A percentile compares a stretch with the other conserved stretches of the same genome.
Evolutionary conservation across 2,329 filamentous ascomycete genomes (phyloP).

Genomic region (Pseudopithomyces maydicus): DNA sequence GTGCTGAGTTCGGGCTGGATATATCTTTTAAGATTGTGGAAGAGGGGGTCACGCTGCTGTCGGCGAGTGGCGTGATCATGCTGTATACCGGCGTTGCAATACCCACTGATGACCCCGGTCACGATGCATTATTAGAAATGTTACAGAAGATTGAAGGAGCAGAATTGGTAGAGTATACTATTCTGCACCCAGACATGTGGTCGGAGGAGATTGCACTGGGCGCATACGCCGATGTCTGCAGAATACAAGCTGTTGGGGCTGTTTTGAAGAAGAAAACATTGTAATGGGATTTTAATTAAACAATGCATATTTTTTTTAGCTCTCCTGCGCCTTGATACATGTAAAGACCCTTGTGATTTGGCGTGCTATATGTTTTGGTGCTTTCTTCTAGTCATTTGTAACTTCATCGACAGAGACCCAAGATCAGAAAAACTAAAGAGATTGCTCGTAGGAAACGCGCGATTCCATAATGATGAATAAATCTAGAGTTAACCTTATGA

Average conservation of each 20-base stretch:
- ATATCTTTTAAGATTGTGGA: slow-evolving; percentile 26
- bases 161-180: slow-evolving; percentile 22
- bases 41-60: slow-evolving; percentile 24
- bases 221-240: slow-evolving; percentile 28
- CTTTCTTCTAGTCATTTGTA: too few relatives aligned
- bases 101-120: slow-evolving; percentile 17
- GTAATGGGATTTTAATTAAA: too few relatives aligned
- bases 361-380: too few relatives aligned
- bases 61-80: slow-evolving; percentile 20
- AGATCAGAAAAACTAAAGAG: too few relatives aligned
- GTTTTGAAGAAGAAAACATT: slow-evolving; percentile 12
- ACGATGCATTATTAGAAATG: slow-evolving; percentile 24
- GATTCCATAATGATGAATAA: too few relatives aligned
- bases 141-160: slow-evolving; percentile 17
- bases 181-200: slow-evolving; percentile 32
- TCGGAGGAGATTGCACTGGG: slow-evolving; percentile 29
- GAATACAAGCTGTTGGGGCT: slow-evolving; percentile 30
- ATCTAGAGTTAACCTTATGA: too few relatives aligned
- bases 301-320: too few relatives aligned
- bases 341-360: too few relatives aligned
- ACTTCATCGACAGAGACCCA: too few relatives aligned
- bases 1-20: slow-evolving; percentile 26
- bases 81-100: slow-evolving; percentile 30
- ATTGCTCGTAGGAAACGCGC: too few relatives aligned
- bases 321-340: too few relatives aligned